Base-by-base conservation (phyloP, 192 early-diverging fungal genomes). In the Coemansia sp. region DNA sequence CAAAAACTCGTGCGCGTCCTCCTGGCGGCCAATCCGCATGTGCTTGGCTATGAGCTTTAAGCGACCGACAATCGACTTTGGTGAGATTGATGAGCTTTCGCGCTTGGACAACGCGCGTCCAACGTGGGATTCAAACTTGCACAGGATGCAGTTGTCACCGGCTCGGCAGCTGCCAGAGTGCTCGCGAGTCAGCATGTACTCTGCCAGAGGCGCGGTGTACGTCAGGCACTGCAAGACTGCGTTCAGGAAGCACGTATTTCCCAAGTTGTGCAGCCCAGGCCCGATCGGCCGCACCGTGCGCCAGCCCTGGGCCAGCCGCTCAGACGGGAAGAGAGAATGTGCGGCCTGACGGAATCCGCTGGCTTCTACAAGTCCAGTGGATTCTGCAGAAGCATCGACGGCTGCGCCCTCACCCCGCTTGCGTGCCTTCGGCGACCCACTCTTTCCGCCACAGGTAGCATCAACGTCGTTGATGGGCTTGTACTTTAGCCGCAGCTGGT, bases 1-100 rank as follows among this genome's bases (percentile, higher is more conserved):
- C 29, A 93, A 76, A 61, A 94, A 94, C 72, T 96, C 94, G 63
- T 96, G 92, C 9, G 94, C 84, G 59, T 96, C 94, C 55, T 94
- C 94, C 68, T 96, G 94, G 18, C 88, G 73, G 10, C 91, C 91
- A 4, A 89, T 61, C 15, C 86, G 77, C 72, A 96, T 84, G 38
- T 90, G 87, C 62, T 85, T 88, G 39, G 89, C 88, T 15, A 96
- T 85, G 53, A 80, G 81, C 74, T 85, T 80, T 26, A 92, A 62
- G 6, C 86, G 79, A 12, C 83, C 81, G 6, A 87, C 86, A 56
- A 92, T 86, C 8, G 69, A 48, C 26, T 85, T 88, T 40, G 90
- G 90, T 10, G 82, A 68, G n/a, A 91, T 82, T 19, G 68, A 46
- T 26, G 64, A 68, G 60, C 80, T 80, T 10, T 63, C 68, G 22